Percentiles rank a stretch among this genome's conserved stretches.
These are phyloP conservation scores for Rutstroemia sp. DNA, from an alignment of 2,329 filamentous ascomycete species.

Conservation along the genomic window DNA sequence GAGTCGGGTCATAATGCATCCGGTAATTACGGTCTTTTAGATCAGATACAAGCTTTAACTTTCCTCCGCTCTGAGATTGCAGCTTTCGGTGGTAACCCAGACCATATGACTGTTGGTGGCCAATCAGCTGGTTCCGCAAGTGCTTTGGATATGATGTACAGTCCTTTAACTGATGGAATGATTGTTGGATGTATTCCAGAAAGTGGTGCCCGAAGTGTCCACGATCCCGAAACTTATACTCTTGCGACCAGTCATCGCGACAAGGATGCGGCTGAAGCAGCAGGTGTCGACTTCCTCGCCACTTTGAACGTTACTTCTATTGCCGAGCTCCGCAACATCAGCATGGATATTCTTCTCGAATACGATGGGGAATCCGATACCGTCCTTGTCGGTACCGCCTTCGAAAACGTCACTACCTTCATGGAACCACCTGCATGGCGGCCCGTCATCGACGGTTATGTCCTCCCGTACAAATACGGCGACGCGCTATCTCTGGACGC, in stretches of 20 bases:
- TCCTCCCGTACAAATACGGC: conserved; percentile 22
- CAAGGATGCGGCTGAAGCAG: conserved; percentile 15
- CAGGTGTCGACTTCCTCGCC: conserved; percentile 16
- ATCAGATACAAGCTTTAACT: conserved; percentile 50
- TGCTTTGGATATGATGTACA: conserved; percentile 23
- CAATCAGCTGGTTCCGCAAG: conserved; percentile 49
- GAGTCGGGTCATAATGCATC: conserved; percentile 25
- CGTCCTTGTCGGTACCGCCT: conserved; percentile 22
- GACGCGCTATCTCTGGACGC: conserved; percentile 13
- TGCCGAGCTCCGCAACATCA: conserved; percentile 16
- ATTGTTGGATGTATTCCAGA: conserved; percentile 28
- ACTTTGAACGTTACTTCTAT: conserved; percentile 20
- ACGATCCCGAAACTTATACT: conserved; percentile 26
- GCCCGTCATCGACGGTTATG: conserved; percentile 27
- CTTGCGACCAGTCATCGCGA: conserved; percentile 25
- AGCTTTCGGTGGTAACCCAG: conserved; percentile 58
- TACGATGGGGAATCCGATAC: conserved; percentile 18
- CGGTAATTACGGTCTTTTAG: conserved; percentile 60
- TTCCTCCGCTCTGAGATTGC: conserved; percentile 40
- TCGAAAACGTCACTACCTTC: conserved; percentile 16
- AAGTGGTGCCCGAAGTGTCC: conserved; percentile 27
- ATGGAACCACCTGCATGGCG: conserved; percentile 24
- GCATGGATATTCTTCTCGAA: conserved; percentile 13
- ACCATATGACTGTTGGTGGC: conserved; percentile 59
- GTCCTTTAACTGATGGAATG: conserved; percentile 20